Percentiles rank a stretch among this genome's conserved stretches.
These are phyloP conservation scores for Parmelia sp. DNA, from an alignment of 495 filamentous ascomycete genomes.

Conservation along the genomic window DNA sequence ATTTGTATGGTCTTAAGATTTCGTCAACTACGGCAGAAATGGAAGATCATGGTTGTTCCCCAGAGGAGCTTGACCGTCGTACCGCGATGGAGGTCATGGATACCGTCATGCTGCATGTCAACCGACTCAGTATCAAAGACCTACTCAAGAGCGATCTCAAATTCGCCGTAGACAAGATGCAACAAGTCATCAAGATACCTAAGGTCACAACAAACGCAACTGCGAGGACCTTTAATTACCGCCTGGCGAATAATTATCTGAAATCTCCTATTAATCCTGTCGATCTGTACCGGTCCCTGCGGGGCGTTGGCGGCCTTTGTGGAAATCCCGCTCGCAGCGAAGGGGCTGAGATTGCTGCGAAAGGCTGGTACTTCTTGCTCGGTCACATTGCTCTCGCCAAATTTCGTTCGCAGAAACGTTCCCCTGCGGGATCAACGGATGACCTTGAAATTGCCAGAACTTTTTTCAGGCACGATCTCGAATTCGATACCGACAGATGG, in stretches of 20 bases:
- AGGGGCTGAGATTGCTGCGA: conserved; percentile 59
- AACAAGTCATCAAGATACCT: conserved; percentile 57
- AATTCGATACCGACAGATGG: conserved; percentile 80
- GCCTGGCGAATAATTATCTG: conserved; percentile 67
- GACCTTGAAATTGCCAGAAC: conserved; percentile 78
- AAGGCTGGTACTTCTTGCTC: conserved; percentile 88
- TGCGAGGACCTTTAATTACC: conserved; percentile 54
- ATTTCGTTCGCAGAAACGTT: conserved; percentile 77
- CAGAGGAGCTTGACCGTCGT: conserved; percentile 67
- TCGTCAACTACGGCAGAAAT: conserved; percentile 60
- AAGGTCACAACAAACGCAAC: conserved; percentile 61
- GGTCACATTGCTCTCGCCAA: conserved; percentile 83
- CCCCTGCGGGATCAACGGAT: conserved; percentile 68
- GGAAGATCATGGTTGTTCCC: conserved; percentile 66
- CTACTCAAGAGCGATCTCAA: conserved; percentile 84
- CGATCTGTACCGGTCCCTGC: conserved; percentile 68
- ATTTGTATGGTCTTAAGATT: conserved; percentile 78
- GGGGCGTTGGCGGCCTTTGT: conserved; percentile 62
- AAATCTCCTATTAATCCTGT: conserved; percentile 76
- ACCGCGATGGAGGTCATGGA: conserved; percentile 75
- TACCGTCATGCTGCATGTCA: conserved; percentile 71
- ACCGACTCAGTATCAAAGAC: conserved; percentile 83
- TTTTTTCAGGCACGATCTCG: conserved; percentile 78
- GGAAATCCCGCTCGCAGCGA: conserved; percentile 45
- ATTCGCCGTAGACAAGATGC: conserved; percentile 82